Conservation (phyloP, 805 yeast genomes). For the Lachancea sp. region DNA sequence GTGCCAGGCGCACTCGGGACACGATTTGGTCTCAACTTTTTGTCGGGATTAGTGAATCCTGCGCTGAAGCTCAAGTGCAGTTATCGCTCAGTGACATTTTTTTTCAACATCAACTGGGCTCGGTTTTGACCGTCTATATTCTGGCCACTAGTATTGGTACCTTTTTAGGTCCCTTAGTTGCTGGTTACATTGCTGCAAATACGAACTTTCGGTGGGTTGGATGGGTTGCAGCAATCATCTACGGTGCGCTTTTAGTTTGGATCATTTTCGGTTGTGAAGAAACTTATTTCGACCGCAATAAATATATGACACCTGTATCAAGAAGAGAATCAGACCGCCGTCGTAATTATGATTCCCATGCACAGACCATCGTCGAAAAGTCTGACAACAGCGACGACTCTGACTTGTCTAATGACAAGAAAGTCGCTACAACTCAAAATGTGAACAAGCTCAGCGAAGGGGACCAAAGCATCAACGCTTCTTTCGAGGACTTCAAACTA, state of each 20-base stretch:
- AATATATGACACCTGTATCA: slow-evolving; percentile 33
- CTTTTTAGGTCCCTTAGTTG: slow-evolving; percentile 71
- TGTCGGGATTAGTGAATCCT: slow-evolving; percentile 74
- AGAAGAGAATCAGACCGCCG: slow-evolving; percentile 11
- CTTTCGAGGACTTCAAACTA: slow-evolving; percentile 19
- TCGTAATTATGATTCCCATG: slow-evolving; percentile 4
- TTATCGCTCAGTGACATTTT: slow-evolving; percentile 65
- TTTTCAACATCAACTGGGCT: slow-evolving; percentile 71
- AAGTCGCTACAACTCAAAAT: not conserved
- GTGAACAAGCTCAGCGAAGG: not conserved
- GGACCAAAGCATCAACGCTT: slow-evolving; percentile 1
- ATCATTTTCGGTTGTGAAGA: slow-evolving; percentile 62
- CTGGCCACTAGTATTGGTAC: slow-evolving; percentile 72
- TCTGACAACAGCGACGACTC: not conserved
- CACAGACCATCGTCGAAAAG: not conserved
- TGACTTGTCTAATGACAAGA: not conserved
- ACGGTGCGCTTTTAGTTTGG: slow-evolving; percentile 50
- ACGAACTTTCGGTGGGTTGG: slow-evolving; percentile 78
- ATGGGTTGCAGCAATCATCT: slow-evolving; percentile 55
- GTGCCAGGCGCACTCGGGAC: slow-evolving; percentile 46
- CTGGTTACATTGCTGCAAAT: slow-evolving; percentile 60
- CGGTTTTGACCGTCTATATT: slow-evolving; percentile 66
- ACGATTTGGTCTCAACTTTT: slow-evolving; percentile 73
- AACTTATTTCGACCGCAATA: slow-evolving; percentile 56
- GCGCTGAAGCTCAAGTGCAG: slow-evolving; percentile 69